A percentile compares a stretch with the other conserved stretches of the same genome.
These are phyloP conservation scores for Penicillium sumatraense DNA, from an alignment of 2,329 filamentous ascomycete genomes.

Conservation along the genomic window DNA sequence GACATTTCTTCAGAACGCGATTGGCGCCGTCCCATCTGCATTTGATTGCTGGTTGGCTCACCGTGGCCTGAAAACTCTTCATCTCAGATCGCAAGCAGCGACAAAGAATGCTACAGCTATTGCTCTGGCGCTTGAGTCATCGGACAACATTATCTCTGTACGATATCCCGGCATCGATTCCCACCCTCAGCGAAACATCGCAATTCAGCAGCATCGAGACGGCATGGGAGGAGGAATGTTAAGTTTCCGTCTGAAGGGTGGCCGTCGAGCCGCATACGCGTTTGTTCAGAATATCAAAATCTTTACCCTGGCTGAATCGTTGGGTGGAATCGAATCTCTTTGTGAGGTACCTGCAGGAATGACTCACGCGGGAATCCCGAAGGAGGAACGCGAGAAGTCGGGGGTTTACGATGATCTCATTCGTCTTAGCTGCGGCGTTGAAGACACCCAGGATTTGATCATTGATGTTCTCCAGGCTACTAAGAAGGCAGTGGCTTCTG, in stretches of 20 bases:
- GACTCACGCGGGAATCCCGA: constrained; percentile 95
- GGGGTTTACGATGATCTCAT: constrained; percentile 96
- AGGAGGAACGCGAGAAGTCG: constrained; percentile 84
- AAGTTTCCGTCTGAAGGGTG: constrained; percentile 90
- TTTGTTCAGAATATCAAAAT: constrained; percentile 91
- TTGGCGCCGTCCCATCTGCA: constrained; percentile 89
- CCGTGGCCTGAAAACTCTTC: constrained; percentile 93
- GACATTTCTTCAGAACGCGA: constrained; percentile 93
- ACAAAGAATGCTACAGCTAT: constrained; percentile 79
- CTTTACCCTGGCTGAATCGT: constrained; percentile 89
- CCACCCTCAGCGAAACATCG: constrained; percentile 84
- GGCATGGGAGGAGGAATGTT: constrained; percentile 98
- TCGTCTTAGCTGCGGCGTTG: constrained; percentile 89
- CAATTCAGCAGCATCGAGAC: constrained; percentile 87
- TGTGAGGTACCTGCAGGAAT: constrained; percentile 93
- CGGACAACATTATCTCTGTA: constrained; percentile 81
- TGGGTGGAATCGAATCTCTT: constrained; percentile 90
- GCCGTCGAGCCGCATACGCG: constrained; percentile 79
- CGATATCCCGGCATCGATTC: constrained; percentile 93
- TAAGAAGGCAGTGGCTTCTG: constrained; percentile 63
- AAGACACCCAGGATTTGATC: constrained; percentile 84
- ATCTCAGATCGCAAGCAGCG: constrained; percentile 89
- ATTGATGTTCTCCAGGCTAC: constrained; percentile 82
- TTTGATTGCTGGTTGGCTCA: constrained; percentile 99
- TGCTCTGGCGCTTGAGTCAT: constrained; percentile 75